Evolutionary conservation across 257 asterid species (phyloP), one percentile per base, ranked within the genome.

Genomic region (Nicotiana otophora): DNA sequence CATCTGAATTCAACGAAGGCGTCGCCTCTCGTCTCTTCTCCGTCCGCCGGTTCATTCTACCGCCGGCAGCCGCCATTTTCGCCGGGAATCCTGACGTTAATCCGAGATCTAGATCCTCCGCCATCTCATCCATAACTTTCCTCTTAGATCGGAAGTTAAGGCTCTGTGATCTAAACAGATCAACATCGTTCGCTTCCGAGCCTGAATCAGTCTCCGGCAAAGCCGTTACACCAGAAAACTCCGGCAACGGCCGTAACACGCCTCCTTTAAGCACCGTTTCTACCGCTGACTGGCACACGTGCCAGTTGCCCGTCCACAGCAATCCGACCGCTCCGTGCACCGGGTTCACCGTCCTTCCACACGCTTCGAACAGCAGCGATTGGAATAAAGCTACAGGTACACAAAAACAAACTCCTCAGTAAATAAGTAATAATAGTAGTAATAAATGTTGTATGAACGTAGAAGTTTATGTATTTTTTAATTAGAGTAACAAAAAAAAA

Each of bases 201-300:
- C 60, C 84, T 1, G 70, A 48, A 26, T 86, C 84, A 16, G 55
- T 30, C 42, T 85, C 85, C 82, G 80, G 46, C 2, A 78, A 58
- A 64, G 79, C 48, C 2, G 81, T 23, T 31, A 57, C 63, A 4
- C 26, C 46, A 12, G 89, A 80, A 33, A 85, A 83, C 75, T 83
- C 89, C 81, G 88, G 78, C 85, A 80, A 81, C 60, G 93, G 84
- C 75, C 83, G 81, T 53, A 87, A 54, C 4, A 80, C 87, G 51
- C 97, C 98, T 79, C 98, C 98, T 75, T 86, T 88, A 30, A 93
- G 93, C 70, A 95, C 98, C 66, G 97, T 92, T 87, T 93, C 96
- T 82, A 89, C 97, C 42, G 98, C 97, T 33, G 94, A 81, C 88
- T 93, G 97, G 84, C 98, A 95, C 57, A 87, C 80, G 86, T 89